Percentiles rank a stretch among this genome's conserved stretches.
Evolutionary conservation across 2,329 filamentous ascomycete species (phyloP).

Genomic region (Ceratocystiopsis brevicomis): DNA sequence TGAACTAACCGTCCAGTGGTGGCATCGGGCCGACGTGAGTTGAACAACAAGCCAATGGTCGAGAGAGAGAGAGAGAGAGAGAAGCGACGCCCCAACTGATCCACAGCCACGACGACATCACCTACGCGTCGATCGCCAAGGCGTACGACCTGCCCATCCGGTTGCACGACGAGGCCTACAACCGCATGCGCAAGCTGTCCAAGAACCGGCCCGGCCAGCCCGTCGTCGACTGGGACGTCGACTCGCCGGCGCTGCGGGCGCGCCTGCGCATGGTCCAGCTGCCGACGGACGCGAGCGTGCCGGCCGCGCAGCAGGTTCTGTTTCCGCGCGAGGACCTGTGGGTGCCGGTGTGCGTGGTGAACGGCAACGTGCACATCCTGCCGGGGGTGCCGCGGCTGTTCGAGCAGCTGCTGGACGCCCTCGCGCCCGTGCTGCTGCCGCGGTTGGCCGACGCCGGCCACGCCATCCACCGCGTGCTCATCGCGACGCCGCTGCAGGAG

Average conservation of each 20-base stretch:
- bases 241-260: constrained; percentile 58
- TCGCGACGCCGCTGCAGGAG: constrained; percentile 76
- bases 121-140: constrained; percentile 82
- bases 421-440: constrained; percentile 53
- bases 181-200: constrained; percentile 62
- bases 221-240: constrained; percentile 68
- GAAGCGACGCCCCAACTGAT: constrained; percentile 1
- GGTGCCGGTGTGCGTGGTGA: constrained; percentile 79
- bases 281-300: constrained; percentile 50
- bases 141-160: constrained; percentile 63
- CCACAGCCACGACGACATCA: constrained; percentile 83
- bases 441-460: constrained; percentile 63
- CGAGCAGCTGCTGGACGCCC: constrained; percentile 54
- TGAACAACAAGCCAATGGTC: no score
- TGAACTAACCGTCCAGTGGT: constrained; percentile 30
- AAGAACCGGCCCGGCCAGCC: constrained; percentile 52
- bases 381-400: constrained; percentile 81
- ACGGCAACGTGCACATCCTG: constrained; percentile 83
- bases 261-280: constrained; percentile 83
- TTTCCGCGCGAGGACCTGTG: constrained; percentile 69
- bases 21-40: constrained; percentile 87
- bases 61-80: no score
- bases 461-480: constrained; percentile 57
- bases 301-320: constrained; percentile 51
- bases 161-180: constrained; percentile 58